phyloP scores from a whole-genome alignment of 2,329 filamentous ascomycete genomes.

The Aureobasidium sp. region DNA sequence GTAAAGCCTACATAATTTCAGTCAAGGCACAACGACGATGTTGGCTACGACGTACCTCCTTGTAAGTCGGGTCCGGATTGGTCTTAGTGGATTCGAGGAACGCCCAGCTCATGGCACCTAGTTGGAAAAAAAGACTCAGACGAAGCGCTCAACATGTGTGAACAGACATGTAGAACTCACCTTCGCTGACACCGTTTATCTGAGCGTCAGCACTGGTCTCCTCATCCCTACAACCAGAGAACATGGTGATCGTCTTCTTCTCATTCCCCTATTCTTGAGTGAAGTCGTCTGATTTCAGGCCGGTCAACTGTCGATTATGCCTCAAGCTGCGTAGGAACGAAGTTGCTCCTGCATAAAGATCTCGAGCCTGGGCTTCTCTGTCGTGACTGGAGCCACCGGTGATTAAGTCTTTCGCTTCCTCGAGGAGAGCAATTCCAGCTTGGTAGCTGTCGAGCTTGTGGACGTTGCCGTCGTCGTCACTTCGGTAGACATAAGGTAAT shows the following conservation, averaged over 20 bases:
- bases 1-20: conserved; percentile 32
- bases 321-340: conserved; percentile 48
- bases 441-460: conserved; percentile 50
- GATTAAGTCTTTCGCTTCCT: conserved; percentile 45
- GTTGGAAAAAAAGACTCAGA: too few species aligned
- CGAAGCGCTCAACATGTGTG: too few species aligned
- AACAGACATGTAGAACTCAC: not conserved
- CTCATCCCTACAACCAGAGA: conserved; percentile 45
- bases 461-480: conserved; percentile 51
- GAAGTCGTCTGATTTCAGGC: conserved; percentile 37
- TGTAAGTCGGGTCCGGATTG: conserved; percentile 33
- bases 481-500: conserved; percentile 52
- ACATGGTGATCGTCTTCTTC: conserved; percentile 45
- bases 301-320: conserved; percentile 28
- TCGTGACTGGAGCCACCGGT: conserved; percentile 42
- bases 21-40: not conserved
- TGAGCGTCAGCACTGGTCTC: conserved; percentile 44
- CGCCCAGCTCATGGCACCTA: conserved; percentile 42
- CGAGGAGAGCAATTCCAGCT: conserved; percentile 43
- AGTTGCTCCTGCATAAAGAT: conserved; percentile 48
- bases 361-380: conserved; percentile 43
- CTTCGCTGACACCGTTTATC: conserved; percentile 35
- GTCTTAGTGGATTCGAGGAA: conserved; percentile 40
- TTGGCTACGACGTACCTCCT: conserved; percentile 32
- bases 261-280: conserved; percentile 36